A percentile compares a stretch with the other conserved stretches of the same genome.
Evolutionary conservation across 129 eudicot species (phyloP).

Genomic region (Rutidosis leptorrhynchoides): DNA sequence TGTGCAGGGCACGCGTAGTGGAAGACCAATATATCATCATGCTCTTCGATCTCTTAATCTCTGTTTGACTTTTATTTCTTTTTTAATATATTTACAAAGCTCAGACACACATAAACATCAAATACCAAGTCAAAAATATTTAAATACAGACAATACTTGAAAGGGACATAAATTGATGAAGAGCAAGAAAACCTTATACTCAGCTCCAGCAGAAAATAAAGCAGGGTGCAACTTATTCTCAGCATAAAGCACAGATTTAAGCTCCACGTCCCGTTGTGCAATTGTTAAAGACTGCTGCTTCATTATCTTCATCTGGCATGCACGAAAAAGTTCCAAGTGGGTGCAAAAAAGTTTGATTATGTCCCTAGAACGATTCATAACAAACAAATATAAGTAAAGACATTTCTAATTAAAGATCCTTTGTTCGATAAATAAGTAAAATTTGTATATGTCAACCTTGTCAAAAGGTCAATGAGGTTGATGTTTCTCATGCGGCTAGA

Average conservation of each 20-base stretch:
- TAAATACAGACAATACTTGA: neutral
- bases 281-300: slow-evolving; percentile 50
- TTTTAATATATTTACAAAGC: neutral
- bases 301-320: slow-evolving; percentile 66
- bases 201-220: slow-evolving; percentile 77
- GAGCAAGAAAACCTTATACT: slow-evolving; percentile 68
- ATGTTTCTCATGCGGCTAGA: slow-evolving; percentile 80
- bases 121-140: too few relatives aligned
- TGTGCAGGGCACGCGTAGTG: neutral
- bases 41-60: neutral
- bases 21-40: neutral
- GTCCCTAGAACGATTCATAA: slow-evolving; percentile 61
- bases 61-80: neutral
- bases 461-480: slow-evolving; percentile 85
- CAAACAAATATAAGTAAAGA: slow-evolving; percentile 2
- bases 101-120: neutral
- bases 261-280: slow-evolving; percentile 65
- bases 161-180: slow-evolving; percentile 9
- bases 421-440: slow-evolving; percentile 14
- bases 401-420: slow-evolving; percentile 3
- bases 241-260: slow-evolving; percentile 68
- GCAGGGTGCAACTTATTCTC: slow-evolving; percentile 94
- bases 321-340: slow-evolving; percentile 84
- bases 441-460: slow-evolving; percentile 52
- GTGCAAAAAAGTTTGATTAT: slow-evolving; percentile 58